phyloP scores from a whole-genome alignment of 345 rosid species.

The Citrus hindsii region DNA sequence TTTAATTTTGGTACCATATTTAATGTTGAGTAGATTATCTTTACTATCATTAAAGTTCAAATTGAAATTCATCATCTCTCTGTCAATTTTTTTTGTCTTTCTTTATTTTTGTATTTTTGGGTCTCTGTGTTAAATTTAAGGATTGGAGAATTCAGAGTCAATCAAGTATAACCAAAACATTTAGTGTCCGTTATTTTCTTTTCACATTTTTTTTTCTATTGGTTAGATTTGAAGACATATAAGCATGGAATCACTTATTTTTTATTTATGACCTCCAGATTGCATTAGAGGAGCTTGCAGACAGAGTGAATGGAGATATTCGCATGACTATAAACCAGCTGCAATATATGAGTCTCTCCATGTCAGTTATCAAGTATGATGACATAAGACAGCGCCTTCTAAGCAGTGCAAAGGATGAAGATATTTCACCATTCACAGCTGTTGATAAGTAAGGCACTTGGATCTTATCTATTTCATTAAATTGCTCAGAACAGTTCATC shows the following conservation, averaged over 20 bases:
- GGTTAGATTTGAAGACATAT: not conserved
- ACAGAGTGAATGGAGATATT: slow-evolving; percentile 92
- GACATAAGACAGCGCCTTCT: slow-evolving; percentile 86
- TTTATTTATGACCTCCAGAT: slow-evolving; percentile 37
- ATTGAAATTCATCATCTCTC: not conserved
- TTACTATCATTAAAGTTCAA: not conserved
- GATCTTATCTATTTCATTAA: not conserved
- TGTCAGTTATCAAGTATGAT: slow-evolving; percentile 79
- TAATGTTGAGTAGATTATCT: not conserved
- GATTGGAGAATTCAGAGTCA: not conserved
- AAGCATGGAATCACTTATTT: not conserved
- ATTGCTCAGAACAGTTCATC: not conserved
- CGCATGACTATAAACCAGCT: slow-evolving; percentile 94
- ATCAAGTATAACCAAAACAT: not conserved
- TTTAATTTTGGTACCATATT: not conserved
- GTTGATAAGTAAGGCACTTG: slow-evolving; percentile 75
- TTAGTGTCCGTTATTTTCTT: not conserved
- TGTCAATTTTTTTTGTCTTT: not conserved
- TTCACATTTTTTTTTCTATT: not conserved
- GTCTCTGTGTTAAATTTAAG: not conserved
- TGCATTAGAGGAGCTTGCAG: slow-evolving; percentile 95
- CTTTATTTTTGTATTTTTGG: not conserved
- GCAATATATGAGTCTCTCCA: slow-evolving; percentile 92
- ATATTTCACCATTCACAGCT: slow-evolving; percentile 95
- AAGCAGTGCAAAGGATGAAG: slow-evolving; percentile 93